Evolutionary conservation across 164 flowering plant genomes (phyloP).

Genomic region (Buxus sempervirens): DNA sequence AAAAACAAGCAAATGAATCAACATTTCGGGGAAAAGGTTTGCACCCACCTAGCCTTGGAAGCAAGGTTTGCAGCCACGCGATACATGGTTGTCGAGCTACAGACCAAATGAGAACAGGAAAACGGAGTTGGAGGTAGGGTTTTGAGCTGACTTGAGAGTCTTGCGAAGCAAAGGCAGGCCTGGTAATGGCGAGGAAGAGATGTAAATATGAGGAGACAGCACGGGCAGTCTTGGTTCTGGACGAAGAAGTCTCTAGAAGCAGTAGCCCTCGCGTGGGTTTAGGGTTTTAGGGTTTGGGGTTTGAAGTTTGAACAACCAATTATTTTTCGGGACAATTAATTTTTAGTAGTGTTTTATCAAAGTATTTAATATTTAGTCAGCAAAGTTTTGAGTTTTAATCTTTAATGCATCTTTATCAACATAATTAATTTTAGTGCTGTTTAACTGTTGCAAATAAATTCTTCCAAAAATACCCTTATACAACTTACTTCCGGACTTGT

Average conservation of each 20-base stretch:
- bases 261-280: slow-evolving; percentile 15
- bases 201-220: background rate
- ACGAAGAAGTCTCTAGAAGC: slow-evolving; percentile 13
- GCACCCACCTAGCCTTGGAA: slow-evolving; percentile 24
- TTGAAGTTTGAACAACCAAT: too few relatives aligned
- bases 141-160: background rate
- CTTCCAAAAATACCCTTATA: too few relatives aligned
- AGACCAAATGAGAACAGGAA: background rate
- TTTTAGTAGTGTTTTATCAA: too few relatives aligned
- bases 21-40: background rate
- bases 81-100: slow-evolving; percentile 17
- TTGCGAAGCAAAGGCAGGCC: background rate
- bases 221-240: background rate
- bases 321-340: too few relatives aligned
- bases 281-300: slow-evolving; percentile 12
- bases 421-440: too few relatives aligned
- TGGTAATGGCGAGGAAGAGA: background rate
- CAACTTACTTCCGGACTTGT: too few relatives aligned
- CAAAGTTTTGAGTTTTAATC: too few relatives aligned
- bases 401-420: too few relatives aligned
- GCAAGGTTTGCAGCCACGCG: slow-evolving; percentile 29
- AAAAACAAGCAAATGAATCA: background rate
- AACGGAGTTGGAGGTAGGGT: background rate
- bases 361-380: too few relatives aligned
- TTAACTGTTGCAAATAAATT: too few relatives aligned